Evolutionary conservation across 805 yeast species (phyloP).

Genomic region (Nakazawaea peltata): DNA sequence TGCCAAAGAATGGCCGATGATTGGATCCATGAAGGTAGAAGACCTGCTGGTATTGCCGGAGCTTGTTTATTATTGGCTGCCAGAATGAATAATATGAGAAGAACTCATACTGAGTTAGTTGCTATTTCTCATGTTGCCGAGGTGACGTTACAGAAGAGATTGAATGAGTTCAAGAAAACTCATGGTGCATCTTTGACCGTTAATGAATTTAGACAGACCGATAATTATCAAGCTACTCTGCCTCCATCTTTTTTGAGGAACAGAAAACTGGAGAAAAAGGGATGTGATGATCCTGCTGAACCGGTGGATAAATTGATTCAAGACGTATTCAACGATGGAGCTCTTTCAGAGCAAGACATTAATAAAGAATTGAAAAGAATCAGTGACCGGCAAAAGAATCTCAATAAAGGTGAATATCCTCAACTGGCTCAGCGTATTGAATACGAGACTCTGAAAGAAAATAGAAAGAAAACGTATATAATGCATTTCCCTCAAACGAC

Average conservation of each 20-base stretch:
- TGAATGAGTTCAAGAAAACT: conserved; percentile 81
- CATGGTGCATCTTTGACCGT: conserved; percentile 68
- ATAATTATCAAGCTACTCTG: conserved; percentile 35
- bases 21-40: conserved; percentile 94
- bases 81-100: conserved; percentile 89
- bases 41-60: conserved; percentile 98
- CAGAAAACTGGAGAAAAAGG: conserved; percentile 40
- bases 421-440: not conserved
- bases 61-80: conserved; percentile 92
- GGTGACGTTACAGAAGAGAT: conserved; percentile 83
- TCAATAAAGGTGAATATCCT: not conserved
- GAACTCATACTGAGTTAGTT: conserved; percentile 90
- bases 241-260: conserved; percentile 82
- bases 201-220: conserved; percentile 56
- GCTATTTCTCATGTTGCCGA: conserved; percentile 94
- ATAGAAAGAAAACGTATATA: not conserved
- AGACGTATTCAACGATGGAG: conserved; percentile 31
- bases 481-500: conserved; percentile 14
- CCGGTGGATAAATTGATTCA: conserved; percentile 4
- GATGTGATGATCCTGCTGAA: conserved; percentile 18
- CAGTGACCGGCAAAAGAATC: conserved; percentile 17
- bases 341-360: conserved; percentile 36
- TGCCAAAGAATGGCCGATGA: conserved; percentile 90
- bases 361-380: conserved; percentile 23
- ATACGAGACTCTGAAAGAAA: not conserved